Conservation (phyloP, 768 basidiomycete species). For the Suillus variegatus region DNA sequence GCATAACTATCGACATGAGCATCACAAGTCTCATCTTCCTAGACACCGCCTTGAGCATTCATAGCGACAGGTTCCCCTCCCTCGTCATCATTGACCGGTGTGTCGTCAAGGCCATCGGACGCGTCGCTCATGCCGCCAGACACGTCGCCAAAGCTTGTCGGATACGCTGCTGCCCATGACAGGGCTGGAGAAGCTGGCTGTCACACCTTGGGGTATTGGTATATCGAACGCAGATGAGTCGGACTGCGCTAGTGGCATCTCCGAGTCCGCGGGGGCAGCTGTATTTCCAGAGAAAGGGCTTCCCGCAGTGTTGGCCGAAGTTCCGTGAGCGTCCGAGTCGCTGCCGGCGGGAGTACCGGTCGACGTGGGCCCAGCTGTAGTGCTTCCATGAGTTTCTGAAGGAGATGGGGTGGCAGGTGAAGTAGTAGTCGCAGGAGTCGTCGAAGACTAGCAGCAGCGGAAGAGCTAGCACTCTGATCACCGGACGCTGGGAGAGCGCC, state of each 20-base stretch:
- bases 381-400: background rate
- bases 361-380: background rate
- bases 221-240: background rate
- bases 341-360: background rate
- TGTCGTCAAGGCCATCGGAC: rapidly evolving
- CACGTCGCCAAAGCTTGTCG: too few relatives aligned
- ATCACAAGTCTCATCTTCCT: background rate
- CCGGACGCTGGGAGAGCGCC: background rate
- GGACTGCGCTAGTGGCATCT: background rate
- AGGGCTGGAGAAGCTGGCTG: too few relatives aligned
- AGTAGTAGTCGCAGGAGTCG: background rate
- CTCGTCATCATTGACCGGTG: background rate
- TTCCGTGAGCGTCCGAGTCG: background rate
- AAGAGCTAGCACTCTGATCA: background rate
- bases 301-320: background rate
- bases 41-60: background rate
- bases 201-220: background rate
- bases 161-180: too few relatives aligned
- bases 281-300: background rate
- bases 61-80: background rate
- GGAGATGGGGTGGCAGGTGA: constrained; percentile 1
- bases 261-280: background rate
- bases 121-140: too few relatives aligned
- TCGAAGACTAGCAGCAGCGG: background rate
- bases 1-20: background rate